phyloP scores from a whole-genome alignment of 805 yeast species.

The Candida schatavii region DNA sequence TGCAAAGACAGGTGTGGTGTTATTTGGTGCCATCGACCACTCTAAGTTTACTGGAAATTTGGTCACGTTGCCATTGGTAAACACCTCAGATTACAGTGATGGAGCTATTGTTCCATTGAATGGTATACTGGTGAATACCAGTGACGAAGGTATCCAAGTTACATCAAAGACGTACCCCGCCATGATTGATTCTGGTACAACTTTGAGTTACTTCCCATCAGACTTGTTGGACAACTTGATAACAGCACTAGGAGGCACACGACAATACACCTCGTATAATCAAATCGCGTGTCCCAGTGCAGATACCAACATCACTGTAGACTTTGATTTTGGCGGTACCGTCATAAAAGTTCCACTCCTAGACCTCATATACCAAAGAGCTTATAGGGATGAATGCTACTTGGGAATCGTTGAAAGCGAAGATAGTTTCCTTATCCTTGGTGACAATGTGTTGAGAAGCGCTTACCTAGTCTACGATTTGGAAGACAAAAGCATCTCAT shows the following conservation, averaged over 20 bases:
- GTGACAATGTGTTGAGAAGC: constrained; percentile 62
- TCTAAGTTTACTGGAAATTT: constrained; percentile 36
- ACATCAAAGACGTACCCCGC: constrained; percentile 20
- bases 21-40: constrained; percentile 45
- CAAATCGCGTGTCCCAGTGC: constrained; percentile 16
- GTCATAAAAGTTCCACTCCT: neutral
- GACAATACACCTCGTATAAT: constrained; percentile 33
- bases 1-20: constrained; percentile 29
- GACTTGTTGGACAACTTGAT: constrained; percentile 33
- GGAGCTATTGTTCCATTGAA: constrained; percentile 49
- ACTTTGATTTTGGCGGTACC: neutral
- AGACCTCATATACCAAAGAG: constrained; percentile 8
- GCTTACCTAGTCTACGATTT: constrained; percentile 66
- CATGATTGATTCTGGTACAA: constrained; percentile 35
- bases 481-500: constrained; percentile 34
- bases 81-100: neutral
- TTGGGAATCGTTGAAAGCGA: neutral
- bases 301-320: neutral
- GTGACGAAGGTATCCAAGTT: constrained; percentile 8
- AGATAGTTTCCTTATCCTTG: constrained; percentile 40
- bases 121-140: constrained; percentile 23
- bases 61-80: constrained; percentile 34
- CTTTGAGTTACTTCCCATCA: constrained; percentile 42
- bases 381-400: neutral
- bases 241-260: constrained; percentile 37